Evolutionary conservation across 495 filamentous ascomycete genomes (phyloP).

Genomic region (Tuber melanosporum): DNA sequence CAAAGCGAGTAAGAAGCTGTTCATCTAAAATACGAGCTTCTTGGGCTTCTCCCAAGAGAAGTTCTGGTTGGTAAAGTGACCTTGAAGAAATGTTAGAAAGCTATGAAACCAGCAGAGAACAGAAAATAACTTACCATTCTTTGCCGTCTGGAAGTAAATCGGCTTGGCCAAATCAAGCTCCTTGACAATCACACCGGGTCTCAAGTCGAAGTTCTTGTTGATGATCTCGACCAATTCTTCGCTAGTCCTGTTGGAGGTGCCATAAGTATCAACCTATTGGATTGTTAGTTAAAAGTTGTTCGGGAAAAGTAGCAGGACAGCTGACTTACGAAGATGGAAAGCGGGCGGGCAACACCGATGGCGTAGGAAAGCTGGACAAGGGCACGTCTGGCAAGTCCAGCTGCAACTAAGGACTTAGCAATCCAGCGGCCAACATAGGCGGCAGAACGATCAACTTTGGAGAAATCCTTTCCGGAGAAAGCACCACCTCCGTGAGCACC

Average conservation of each 20-base stretch:
- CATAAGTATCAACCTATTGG: conserved; percentile 59
- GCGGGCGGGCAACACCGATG: conserved; percentile 95
- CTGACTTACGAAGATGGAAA: conserved; percentile 67
- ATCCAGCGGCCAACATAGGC: conserved; percentile 97
- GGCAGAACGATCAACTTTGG: conserved; percentile 97
- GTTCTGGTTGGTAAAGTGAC: conserved; percentile 94
- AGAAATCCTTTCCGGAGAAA: conserved; percentile 99
- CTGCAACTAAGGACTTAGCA: conserved; percentile 90
- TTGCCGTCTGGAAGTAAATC: conserved; percentile 96
- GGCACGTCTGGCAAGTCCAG: conserved; percentile 80
- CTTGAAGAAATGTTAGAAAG: conserved; percentile 19
- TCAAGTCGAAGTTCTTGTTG: conserved; percentile 88
- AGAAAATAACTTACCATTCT: conserved; percentile 62
- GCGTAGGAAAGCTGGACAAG: conserved; percentile 98
- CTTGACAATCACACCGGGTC: conserved; percentile 96
- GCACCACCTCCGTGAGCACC: conserved; percentile 99
- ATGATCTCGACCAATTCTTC: conserved; percentile 89
- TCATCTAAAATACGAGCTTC: conserved; percentile 72
- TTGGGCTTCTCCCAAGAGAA: conserved; percentile 99
- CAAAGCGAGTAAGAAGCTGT: conserved; percentile 27
- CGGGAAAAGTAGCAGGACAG: conserved; percentile 56
- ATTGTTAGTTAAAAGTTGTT: conserved; percentile 20
- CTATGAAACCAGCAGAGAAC: neutral
- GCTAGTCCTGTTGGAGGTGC: conserved; percentile 64
- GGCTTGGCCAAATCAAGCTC: conserved; percentile 91